Conservation (phyloP, 331 rosid genomes). For the Malus hybrid region DNA sequence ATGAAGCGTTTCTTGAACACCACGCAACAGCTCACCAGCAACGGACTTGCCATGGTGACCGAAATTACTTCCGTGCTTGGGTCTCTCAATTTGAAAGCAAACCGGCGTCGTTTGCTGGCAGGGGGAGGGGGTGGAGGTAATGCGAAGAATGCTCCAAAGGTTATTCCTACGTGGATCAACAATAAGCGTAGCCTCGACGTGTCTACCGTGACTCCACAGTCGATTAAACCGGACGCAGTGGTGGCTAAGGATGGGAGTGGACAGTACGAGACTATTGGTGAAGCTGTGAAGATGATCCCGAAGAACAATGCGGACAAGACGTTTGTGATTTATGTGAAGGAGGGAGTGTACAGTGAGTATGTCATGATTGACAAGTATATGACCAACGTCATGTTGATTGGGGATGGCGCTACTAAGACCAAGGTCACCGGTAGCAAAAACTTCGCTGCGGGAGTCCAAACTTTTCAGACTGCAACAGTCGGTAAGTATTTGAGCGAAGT, state of each 20-base stretch:
- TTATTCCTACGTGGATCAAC: slow-evolving; percentile 35
- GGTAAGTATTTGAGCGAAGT: not conserved
- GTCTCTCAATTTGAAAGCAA: not conserved
- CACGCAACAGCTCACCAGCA: slow-evolving; percentile 40
- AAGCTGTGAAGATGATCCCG: slow-evolving; percentile 9
- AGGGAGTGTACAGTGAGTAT: slow-evolving; percentile 12
- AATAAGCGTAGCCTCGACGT: slow-evolving; percentile 17
- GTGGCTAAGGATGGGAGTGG: slow-evolving; percentile 24
- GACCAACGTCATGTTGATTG: slow-evolving; percentile 14
- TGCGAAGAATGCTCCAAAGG: not conserved
- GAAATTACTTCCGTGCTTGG: slow-evolving; percentile 1
- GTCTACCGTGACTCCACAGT: not conserved
- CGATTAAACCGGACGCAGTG: slow-evolving; percentile 6
- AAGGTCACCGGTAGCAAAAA: slow-evolving; percentile 12
- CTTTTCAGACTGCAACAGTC: slow-evolving; percentile 18
- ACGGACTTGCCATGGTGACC: slow-evolving; percentile 52
- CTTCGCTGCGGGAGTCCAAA: not conserved
- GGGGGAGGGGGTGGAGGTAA: not conserved
- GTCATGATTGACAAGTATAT: not conserved
- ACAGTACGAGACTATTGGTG: slow-evolving; percentile 8
- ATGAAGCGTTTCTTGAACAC: slow-evolving; percentile 36
- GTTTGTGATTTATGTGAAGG: slow-evolving; percentile 20
- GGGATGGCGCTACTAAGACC: slow-evolving; percentile 15
- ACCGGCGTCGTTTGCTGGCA: not conserved
- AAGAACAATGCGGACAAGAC: not conserved